Evolutionary conservation across 495 filamentous ascomycete species (phyloP).

Genomic region (Parathielavia hyrcaniae): DNA sequence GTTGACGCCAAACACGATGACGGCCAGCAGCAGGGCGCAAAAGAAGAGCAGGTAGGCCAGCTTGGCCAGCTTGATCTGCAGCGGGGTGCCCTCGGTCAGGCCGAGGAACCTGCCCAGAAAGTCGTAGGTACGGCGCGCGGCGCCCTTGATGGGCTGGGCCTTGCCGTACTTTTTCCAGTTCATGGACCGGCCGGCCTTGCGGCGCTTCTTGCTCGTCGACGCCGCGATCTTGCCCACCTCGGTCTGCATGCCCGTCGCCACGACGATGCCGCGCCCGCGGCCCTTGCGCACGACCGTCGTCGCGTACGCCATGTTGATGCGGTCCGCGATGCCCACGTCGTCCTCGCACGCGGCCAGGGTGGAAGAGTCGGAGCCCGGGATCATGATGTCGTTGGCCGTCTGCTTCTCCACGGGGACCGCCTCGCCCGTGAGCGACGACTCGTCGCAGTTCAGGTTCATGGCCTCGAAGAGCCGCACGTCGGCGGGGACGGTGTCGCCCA

Average conservation of each 20-base stretch:
- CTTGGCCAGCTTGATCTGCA: constrained; percentile 75
- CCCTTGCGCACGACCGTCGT: constrained; percentile 64
- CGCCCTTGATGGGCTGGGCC: constrained; percentile 53
- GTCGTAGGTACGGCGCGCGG: constrained; percentile 54
- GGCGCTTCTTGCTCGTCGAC: constrained; percentile 52
- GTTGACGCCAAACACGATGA: constrained; percentile 76
- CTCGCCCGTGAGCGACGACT: constrained; percentile 58
- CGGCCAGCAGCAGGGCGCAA: constrained; percentile 65
- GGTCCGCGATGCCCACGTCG: constrained; percentile 56
- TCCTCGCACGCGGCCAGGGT: constrained; percentile 35
- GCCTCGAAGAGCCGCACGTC: constrained; percentile 68
- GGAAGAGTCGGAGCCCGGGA: constrained; percentile 29
- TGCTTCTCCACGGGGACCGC: constrained; percentile 45
- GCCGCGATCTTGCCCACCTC: constrained; percentile 81
- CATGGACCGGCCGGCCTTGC: constrained; percentile 57
- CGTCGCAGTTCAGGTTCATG: constrained; percentile 57
- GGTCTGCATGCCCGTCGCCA: constrained; percentile 70
- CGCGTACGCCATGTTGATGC: constrained; percentile 63
- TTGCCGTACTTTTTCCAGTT: constrained; percentile 57
- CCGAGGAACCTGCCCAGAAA: constrained; percentile 62
- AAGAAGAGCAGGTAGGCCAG: constrained; percentile 70
- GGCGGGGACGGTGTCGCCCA: constrained; percentile 77
- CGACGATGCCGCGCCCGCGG: constrained; percentile 59
- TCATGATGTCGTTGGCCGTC: constrained; percentile 29
- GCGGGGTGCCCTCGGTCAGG: constrained; percentile 70